These are phyloP conservation scores for Angomonas ambiguus DNA, from an alignment of 208 protist genomes.

Conservation along the genomic window DNA sequence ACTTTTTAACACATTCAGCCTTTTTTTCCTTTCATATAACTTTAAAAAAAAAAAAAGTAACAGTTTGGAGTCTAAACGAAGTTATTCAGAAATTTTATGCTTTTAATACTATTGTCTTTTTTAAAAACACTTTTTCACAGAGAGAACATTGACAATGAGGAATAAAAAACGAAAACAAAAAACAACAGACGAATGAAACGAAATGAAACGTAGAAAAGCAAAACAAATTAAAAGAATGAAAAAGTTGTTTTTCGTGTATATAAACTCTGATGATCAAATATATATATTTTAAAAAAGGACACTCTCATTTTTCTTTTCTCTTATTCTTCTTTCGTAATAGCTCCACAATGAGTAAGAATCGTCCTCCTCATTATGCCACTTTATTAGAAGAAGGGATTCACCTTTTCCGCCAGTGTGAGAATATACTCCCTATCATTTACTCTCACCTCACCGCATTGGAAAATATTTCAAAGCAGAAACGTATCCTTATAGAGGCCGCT, in stretches of 20 bases:
- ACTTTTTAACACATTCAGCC: not conserved
- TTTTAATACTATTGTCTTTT: too few relatives aligned
- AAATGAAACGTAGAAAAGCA: too few relatives aligned
- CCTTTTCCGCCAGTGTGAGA: constrained; percentile 63
- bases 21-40: not conserved
- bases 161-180: too few relatives aligned
- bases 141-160: too few relatives aligned
- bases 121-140: too few relatives aligned
- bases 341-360: not conserved
- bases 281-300: too few relatives aligned
- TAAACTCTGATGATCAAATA: too few relatives aligned
- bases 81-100: too few relatives aligned
- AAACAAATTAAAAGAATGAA: not conserved
- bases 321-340: not conserved
- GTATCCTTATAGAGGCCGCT: constrained; percentile 32
- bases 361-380: not conserved
- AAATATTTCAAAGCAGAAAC: constrained; percentile 49
- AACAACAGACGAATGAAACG: too few relatives aligned
- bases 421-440: constrained; percentile 36
- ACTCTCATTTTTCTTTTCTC: not conserved
- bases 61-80: too few relatives aligned
- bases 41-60: not conserved
- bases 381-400: constrained; percentile 30
- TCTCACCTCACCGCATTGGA: constrained; percentile 42
- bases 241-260: too few relatives aligned